Evolutionary conservation across 352 stramenopile species (phyloP).

Genomic region (Globisporangium polare): DNA sequence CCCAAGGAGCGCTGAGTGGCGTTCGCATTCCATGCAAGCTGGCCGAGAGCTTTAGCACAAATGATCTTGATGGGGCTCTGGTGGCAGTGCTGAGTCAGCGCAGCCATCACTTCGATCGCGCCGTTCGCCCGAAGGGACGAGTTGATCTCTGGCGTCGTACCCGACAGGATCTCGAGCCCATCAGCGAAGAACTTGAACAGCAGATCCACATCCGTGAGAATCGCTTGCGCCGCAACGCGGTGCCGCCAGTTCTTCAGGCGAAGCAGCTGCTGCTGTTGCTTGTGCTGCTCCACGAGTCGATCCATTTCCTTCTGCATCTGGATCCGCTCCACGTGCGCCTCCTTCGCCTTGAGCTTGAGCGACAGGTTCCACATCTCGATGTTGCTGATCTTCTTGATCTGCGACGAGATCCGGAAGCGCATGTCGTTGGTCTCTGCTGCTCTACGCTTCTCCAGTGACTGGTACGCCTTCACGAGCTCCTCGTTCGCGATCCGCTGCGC

Average conservation of each 20-base stretch:
- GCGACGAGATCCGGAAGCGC: conserved; percentile 60
- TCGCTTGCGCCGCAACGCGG: conserved; percentile 54
- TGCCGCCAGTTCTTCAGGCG: conserved; percentile 70
- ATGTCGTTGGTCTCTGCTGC: conserved; percentile 77
- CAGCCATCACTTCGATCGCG: conserved; percentile 59
- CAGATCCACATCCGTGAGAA: conserved; percentile 63
- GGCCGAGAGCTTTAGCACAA: conserved; percentile 48
- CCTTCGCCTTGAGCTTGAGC: conserved; percentile 67
- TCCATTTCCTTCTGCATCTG: conserved; percentile 42
- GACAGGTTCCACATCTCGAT: conserved; percentile 82
- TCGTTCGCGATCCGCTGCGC: conserved; percentile 69
- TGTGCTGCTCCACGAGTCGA: conserved; percentile 44
- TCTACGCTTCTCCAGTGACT: conserved; percentile 65
- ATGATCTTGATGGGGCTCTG: conserved; percentile 37
- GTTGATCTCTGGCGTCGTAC: conserved; percentile 42
- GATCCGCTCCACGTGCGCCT: conserved; percentile 46
- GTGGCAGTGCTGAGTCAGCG: conserved; percentile 33
- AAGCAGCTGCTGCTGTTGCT: conserved; percentile 56
- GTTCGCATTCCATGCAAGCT: conserved; percentile 69
- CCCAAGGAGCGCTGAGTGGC: conserved; percentile 46
- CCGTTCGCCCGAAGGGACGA: conserved; percentile 48
- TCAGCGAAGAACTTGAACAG: conserved; percentile 70
- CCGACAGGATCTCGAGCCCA: conserved; percentile 50
- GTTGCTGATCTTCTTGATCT: conserved; percentile 69
- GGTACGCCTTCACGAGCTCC: conserved; percentile 55